Base-by-base conservation (phyloP, 108 stramenopile genomes). In the Ochromonas danica region DNA sequence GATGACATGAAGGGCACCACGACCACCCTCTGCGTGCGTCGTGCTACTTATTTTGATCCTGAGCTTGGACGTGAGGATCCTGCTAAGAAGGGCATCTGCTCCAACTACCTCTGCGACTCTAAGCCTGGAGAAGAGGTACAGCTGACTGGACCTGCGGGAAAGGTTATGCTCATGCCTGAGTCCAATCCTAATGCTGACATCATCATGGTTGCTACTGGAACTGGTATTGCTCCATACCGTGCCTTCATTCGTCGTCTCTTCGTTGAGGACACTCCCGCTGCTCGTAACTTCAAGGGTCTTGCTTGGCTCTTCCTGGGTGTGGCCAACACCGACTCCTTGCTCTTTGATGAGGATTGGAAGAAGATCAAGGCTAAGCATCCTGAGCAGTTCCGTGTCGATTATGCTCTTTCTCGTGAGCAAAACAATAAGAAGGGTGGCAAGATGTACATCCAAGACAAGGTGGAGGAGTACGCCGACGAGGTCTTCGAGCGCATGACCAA, bases 371-470 rank as follows among this genome's bases (percentile, higher is more conserved):
- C 82, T 41, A 84, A 87, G 39, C 88, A 80, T 87, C 95, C 96
- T 71, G 82, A 94, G 0, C 91, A 95, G 87, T 93, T 97, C 90
- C 91, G 93, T 51, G 79, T 95, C 35, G 94, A 97, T 89, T 95
- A 95, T 79, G 96, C 96, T 2, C 87, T 97, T 61, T 93, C 92
- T 35, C 91, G 96, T 65, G 96, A 97, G 81, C 93, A 94, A 79
- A 90, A 75, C 70, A 97, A 97, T 90, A 90, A 88, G 84, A 88
- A 88, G 77, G 96, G 96, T 41, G 96, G 94, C 45, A 97, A 97
- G 86, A 97, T 97, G 96, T 97, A 97, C 90, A 95, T 97, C 77
- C 96, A 97, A 86, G 96, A 97, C 88, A 97, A 97, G 92, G 93
- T 97, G 71, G 94, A 94, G 88, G 94, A 97, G 80, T 95, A 95